Percentiles rank a stretch among this genome's conserved stretches.
Conservation (phyloP, 768 basidiomycete species). For the Boletus rubescentipes region DNA sequence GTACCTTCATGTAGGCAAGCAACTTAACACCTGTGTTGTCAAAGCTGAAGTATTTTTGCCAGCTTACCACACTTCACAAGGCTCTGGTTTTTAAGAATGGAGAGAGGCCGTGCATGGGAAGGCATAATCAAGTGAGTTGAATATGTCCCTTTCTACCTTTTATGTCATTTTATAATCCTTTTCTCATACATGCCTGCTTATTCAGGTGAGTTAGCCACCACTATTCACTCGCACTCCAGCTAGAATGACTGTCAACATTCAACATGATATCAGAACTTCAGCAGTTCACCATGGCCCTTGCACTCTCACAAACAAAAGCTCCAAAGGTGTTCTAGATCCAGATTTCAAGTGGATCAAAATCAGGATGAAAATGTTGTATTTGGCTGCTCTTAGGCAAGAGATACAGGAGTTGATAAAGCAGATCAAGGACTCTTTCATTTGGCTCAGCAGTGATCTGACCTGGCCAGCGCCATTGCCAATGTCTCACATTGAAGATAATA, state of each 20-base stretch:
- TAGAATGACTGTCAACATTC: too few relatives aligned
- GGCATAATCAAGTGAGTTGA: too few relatives aligned
- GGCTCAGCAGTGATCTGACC: background rate
- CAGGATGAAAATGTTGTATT: background rate
- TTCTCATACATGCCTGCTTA: too few relatives aligned
- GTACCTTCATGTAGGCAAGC: background rate
- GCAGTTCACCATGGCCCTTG: background rate
- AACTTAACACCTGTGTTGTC: background rate
- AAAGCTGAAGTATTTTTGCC: constrained; percentile 7
- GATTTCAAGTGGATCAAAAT: background rate
- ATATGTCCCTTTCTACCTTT: too few relatives aligned
- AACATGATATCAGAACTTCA: constrained; percentile 1
- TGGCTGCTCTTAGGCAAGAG: background rate
- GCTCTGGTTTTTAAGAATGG: too few relatives aligned
- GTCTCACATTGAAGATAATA: background rate
- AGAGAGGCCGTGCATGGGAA: too few relatives aligned
- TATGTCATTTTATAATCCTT: too few relatives aligned
- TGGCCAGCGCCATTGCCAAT: background rate
- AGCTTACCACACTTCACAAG: background rate
- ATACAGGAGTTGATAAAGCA: background rate
- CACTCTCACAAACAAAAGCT: background rate
- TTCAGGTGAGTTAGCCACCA: too few relatives aligned
- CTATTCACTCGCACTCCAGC: too few relatives aligned
- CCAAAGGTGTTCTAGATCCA: background rate
- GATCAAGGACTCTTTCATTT: background rate